Base-by-base conservation (phyloP, 768 basidiomycete genomes). In the Termitomyces sp. region DNA sequence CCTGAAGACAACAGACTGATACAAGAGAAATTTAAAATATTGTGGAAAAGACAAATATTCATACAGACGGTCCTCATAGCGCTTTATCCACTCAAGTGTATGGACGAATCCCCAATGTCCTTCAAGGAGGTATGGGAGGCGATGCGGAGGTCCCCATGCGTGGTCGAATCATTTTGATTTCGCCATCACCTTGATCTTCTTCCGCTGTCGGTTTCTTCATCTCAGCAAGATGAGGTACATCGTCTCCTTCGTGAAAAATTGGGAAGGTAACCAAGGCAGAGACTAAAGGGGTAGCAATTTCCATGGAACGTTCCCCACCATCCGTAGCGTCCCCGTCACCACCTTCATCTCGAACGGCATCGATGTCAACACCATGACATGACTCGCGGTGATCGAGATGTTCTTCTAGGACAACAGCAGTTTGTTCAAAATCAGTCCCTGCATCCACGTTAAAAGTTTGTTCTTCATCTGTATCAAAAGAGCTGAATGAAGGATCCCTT, bases 241-340 rank as follows among this genome's bases (percentile, higher is more conserved):
- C 38, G 16, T 48, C 33, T 36, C n/a, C 52, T 4, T 30, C 52
- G 0, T 32, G 11, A 24, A 28, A 14, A 10, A 44, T 28, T 18
- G 54, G 54, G 18, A 61, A 54, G 16, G 36, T 52, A 16, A 58
- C n/a, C 11, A 56, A 24, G 13, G 46, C 20, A 30, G 61, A 48
- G 2, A 62, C 41, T 22, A 60, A 50, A 3, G 63, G 63, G 6
- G 63, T 64, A n/a, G 55, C 52, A 18, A 64, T 59, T 13, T 64
- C 63, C 63, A 64, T 64, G 3, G 63, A 64, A 36, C 54, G 56
- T 55, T 64, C 63, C 11, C 63, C 63, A 24, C 52, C 63, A 7
- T 63, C 62, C 20, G 59, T 60, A 11, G 26, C 46, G 26, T 57
- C 44, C 3, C 48, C 55, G 11, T 36, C 46, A 11, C 46, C 24